Conservation (phyloP, 495 filamentous ascomycete genomes). For the Aspergillus nidulans region DNA sequence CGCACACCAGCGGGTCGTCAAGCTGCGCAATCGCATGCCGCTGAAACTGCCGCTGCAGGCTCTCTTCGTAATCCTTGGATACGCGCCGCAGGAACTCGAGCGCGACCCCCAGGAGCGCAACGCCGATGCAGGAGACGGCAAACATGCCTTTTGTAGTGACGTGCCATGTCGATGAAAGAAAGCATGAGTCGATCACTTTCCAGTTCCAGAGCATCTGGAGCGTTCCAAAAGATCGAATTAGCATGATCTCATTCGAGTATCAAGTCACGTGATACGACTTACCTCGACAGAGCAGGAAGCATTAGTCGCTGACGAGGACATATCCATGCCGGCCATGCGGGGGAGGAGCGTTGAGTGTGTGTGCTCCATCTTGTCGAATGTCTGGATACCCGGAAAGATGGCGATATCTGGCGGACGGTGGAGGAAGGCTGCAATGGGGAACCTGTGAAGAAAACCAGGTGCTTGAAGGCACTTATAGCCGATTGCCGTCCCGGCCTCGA, state of each 20-base stretch:
- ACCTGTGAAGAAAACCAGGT: no score
- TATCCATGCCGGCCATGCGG: constrained; percentile 16
- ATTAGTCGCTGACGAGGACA: constrained; percentile 3
- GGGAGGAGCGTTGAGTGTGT: background rate
- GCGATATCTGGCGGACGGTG: no score
- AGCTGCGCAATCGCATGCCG: constrained; percentile 22
- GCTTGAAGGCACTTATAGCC: no score
- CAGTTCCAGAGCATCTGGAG: constrained; percentile 69
- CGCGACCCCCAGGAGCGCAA: constrained; percentile 54
- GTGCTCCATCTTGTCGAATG: background rate
- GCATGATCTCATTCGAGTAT: background rate
- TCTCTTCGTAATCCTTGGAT: constrained; percentile 53
- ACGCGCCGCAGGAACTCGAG: constrained; percentile 58
- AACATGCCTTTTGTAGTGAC: constrained; percentile 56
- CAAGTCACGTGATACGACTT: background rate
- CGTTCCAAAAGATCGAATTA: background rate
- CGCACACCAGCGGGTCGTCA: constrained; percentile 17
- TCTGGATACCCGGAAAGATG: background rate
- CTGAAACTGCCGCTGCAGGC: constrained; percentile 42
- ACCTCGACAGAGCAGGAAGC: constrained; percentile 23
- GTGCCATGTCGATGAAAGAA: constrained; percentile 58
- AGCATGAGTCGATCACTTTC: constrained; percentile 61
- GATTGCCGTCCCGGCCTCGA: no score
- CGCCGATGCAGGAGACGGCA: constrained; percentile 62
- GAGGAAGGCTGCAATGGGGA: no score